These are phyloP conservation scores for Erythrophleum fordii DNA, from an alignment of 306 rosid species.

Conservation along the genomic window DNA sequence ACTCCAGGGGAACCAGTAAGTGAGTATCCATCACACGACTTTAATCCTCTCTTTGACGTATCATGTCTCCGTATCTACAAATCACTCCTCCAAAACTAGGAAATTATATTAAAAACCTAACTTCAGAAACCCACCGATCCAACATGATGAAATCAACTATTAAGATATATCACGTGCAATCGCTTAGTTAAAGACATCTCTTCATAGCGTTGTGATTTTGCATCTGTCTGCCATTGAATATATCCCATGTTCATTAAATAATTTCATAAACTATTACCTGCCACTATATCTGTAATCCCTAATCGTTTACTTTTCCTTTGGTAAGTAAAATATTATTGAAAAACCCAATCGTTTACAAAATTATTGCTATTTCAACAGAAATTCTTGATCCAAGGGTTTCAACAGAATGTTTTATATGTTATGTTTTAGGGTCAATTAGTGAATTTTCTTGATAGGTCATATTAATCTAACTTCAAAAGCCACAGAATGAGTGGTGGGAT, in stretches of 20 bases:
- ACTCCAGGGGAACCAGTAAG: not conserved
- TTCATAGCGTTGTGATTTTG: not conserved
- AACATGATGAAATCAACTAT: conserved; percentile 4
- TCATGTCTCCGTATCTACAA: not conserved
- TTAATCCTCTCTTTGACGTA: not conserved
- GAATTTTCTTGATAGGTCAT: not conserved
- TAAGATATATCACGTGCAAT: not conserved
- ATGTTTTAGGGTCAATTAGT: conserved; percentile 22
- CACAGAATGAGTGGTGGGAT: conserved; percentile 12
- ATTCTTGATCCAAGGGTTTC: conserved; percentile 21
- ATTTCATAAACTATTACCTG: not conserved
- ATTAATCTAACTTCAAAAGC: conserved; percentile 21
- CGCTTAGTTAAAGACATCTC: not conserved
- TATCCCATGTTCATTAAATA: not conserved
- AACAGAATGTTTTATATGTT: conserved; percentile 12
- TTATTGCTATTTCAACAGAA: conserved; percentile 23
- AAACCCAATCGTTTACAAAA: not conserved
- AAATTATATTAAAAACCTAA: not conserved
- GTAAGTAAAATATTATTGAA: not conserved
- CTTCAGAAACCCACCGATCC: not conserved
- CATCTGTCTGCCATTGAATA: conserved; percentile 12
- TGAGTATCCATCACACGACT: conserved; percentile 1
- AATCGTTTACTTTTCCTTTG: not conserved
- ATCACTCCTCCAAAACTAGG: conserved; percentile 13
- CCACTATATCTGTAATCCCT: conserved; percentile 1